Evolutionary conservation across 257 asterid genomes (phyloP), one percentile per base, ranked within the genome.

Genomic region (Primulina tabacum): DNA sequence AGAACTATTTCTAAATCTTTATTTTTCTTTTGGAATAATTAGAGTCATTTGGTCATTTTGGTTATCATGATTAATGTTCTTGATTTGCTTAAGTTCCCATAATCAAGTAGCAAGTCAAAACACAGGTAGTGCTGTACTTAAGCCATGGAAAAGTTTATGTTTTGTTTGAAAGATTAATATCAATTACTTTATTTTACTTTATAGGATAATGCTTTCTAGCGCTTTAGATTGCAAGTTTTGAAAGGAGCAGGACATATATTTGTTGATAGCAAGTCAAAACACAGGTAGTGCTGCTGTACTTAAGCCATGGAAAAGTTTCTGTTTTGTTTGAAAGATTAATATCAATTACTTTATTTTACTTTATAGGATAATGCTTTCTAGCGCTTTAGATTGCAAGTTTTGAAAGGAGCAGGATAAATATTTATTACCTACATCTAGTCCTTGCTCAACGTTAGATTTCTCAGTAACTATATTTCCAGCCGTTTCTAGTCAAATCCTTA

Each of bases 51-150:
- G n/a, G n/a, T 47, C 50, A 62, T 26, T 69, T 67, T 7, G 35
- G 40, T 43, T 30, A 66, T 73, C 67, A 67, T 37, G 72, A 68
- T 75, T 28, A 28, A 2, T 28, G 2, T 28, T 28, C 60, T 37
- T 65, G 32, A 68, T 77, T 75, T 35, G 68, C 70, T 50, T n/a
- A 40, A 34, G 35, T 62, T 70, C 33, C 60, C 40, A 61, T 61
- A 32, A 12, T 30, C 12, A 47, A 77, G 6, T 18, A 64, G 17
- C 40, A 62, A 57, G 69, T 64, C 62, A 32, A 24, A 28, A 62
- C 11, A 55, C 62, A 62, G 33, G 24, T 52, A 59, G 24, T 47
- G 37, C 71, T 35, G 11, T 29, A 37, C 2, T 61, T 60, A 28
- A 59, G 66, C 62, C 30, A 50, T 4, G 38, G 47, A 63, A 63